Evolutionary conservation across 2,329 filamentous ascomycete genomes (phyloP), one percentile per base, ranked within the genome.

Genomic region (Grosmannia clavigera): DNA sequence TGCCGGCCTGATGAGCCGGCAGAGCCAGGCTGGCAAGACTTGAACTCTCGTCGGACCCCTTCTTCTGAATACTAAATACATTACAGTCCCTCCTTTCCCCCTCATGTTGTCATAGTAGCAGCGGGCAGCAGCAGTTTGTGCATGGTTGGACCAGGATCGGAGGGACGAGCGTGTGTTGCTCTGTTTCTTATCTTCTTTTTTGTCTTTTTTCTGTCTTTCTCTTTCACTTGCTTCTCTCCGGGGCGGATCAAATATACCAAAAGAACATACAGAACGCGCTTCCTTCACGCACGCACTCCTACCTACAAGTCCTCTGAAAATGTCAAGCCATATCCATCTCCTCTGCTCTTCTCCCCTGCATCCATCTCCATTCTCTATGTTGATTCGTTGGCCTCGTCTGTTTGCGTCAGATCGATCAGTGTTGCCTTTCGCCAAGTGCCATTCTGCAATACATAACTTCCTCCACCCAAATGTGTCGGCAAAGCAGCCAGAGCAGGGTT

Each of bases 1-100:
- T 66, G 77, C 76, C 61, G 79, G 78, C 40, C 69, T 84, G 62
- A 83, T 84, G 80, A 82, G 82, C 65, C 76, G 78, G 63, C 61
- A 53, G 27, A 64, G 62, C 61, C 64, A 64, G 43, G 58, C 61
- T 5, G 58, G 61, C 50, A 64, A 65, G 61, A 46, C 61, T 16
- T 63, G 43, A 22, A 10, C 19, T 52, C n/a, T n/a, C 4, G 40
- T 5, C 12, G 11, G 14, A 11, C 3, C 38, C 22, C 31, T 7
- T 31, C 31, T 31, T 16, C n/a, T 22, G 22, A 22, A 22, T 22
- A 22, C 22, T 22, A 19, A n/a, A n/a, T n/a, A n/a, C 43, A 46
- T n/a, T n/a, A n/a, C 43, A n/a, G 16, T 46, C 43, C 10, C 19
- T n/a, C 19, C 19, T 38, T 14, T 29, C 33, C 16, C 19, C 43